Evolutionary conservation across 345 rosid genomes (phyloP), one percentile per base, ranked within the genome.

Genomic region (Hibiscus tridactylites): DNA sequence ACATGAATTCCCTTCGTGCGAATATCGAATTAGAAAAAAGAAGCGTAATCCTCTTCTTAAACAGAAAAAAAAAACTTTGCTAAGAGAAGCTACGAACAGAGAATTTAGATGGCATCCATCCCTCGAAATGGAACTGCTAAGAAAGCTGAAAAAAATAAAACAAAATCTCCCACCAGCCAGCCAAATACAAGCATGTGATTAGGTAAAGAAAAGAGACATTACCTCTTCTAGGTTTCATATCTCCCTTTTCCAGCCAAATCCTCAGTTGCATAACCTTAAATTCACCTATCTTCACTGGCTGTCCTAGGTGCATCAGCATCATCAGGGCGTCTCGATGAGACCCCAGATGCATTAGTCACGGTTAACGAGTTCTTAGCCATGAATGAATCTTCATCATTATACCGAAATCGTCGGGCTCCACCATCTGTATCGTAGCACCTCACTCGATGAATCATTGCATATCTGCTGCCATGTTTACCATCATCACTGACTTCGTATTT

Each of bases 401-500:
- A 65, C 57, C 73, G 44, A 42, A 71, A 78, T 28, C 72, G 74
- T 63, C 80, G 65, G 46, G 39, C 49, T n/a, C 49, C 74, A 28
- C 58, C 76, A 39, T 66, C 79, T 19, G 75, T 29, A 39, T 78
- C 83, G 46, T 64, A 74, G 2, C 73, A 80, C 69, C 79, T 76
- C 37, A 62, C 71, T 33, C 79, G 75, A 49, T 73, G 78, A 46
- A 69, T 68, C 68, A 75, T 66, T 67, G 81, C 83, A 16, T 68
- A 81, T 69, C 79, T 72, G 73, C 80, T 76, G 24, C 75, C 76
- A 3, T 58, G 74, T 47, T 54, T 78, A 44, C 77, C 82, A 12
- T 82, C 84, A 50, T 75, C 85, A 56, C 44, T 61, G 28, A 64
- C 72, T 10, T 77, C 80, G 37, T 78, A 80, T 59, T 74, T 83